A percentile compares a stretch with the other conserved stretches of the same genome.
Evolutionary conservation across 345 rosid genomes (phyloP).

Genomic region (Aquilaria yunnanensis): DNA sequence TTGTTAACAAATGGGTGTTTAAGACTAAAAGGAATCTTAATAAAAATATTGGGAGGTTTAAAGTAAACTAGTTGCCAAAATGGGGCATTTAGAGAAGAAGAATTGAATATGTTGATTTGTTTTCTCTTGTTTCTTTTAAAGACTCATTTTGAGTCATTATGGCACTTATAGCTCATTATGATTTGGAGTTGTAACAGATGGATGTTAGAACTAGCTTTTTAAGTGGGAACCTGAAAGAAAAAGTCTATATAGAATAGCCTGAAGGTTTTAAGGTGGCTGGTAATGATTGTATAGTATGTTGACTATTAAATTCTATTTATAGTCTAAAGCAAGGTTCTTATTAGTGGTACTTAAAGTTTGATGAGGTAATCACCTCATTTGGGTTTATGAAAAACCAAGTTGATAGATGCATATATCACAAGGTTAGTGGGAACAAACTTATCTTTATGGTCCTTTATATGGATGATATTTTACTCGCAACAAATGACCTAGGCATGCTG

Average conservation of each 20-base stretch:
- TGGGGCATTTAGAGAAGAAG: background rate
- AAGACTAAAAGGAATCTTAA: background rate
- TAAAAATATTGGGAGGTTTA: background rate
- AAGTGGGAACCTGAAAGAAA: too few relatives aligned
- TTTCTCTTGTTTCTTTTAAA: background rate
- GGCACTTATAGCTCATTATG: background rate
- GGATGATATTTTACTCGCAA: constrained; percentile 2
- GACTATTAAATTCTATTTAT: background rate
- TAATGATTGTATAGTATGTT: background rate
- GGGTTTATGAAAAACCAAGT: constrained; percentile 3
- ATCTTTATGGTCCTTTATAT: background rate
- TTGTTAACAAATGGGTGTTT: background rate
- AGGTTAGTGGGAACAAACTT: background rate
- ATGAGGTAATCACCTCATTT: constrained; percentile 1
- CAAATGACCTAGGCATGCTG: background rate
- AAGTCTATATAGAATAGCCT: too few relatives aligned
- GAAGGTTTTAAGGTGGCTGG: background rate
- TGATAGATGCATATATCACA: background rate
- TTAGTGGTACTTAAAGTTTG: background rate
- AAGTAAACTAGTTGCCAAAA: background rate
- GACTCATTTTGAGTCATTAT: background rate
- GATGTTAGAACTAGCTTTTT: too few relatives aligned
- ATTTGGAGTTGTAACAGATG: background rate
- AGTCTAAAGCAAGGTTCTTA: background rate
- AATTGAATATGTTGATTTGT: background rate